A percentile compares a stretch with the other conserved stretches of the same genome.
phyloP scores from a whole-genome alignment of 1,284 basidiomycete genomes.

The Heterobasidion occidentale region DNA sequence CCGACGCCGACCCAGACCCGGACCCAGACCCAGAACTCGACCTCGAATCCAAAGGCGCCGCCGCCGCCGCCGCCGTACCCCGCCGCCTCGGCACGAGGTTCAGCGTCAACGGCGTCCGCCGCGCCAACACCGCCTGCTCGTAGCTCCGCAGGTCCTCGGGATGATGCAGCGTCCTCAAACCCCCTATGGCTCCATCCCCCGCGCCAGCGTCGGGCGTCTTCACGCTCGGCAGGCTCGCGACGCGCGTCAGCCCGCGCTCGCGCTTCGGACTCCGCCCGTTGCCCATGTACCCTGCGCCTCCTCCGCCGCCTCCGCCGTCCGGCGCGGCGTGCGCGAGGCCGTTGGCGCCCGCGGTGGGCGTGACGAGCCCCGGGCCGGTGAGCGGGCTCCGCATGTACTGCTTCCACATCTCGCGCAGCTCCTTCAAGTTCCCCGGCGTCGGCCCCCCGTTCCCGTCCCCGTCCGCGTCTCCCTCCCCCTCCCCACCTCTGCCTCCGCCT shows the following conservation, averaged over 20 bases:
- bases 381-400: conserved; percentile 65
- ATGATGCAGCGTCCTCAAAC: conserved; percentile 14
- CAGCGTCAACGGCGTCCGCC: conserved; percentile 49
- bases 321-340: conserved; percentile 7
- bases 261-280: conserved; percentile 9
- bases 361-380: conserved; percentile 31
- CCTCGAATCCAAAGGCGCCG: not conserved
- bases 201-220: conserved; percentile 40
- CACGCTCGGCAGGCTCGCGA: conserved; percentile 56
- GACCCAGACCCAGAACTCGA: not conserved
- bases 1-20: conserved; percentile 9
- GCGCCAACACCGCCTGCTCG: conserved; percentile 65
- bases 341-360: not conserved
- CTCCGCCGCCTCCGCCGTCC: conserved; percentile 7
- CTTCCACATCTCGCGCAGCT: conserved; percentile 68
- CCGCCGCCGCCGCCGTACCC: conserved; percentile 4
- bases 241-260: conserved; percentile 34
- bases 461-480: not conserved
- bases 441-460: conserved; percentile 18
- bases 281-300: conserved; percentile 1
- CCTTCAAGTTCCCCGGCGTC: conserved; percentile 35
- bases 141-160: conserved; percentile 62
- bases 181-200: not conserved
- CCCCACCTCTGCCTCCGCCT: conserved; percentile 8
- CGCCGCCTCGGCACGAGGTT: conserved; percentile 32